A percentile compares a stretch with the other conserved stretches of the same genome.
Evolutionary conservation across 2,329 filamentous ascomycete species (phyloP).

Genomic region (Claviceps sorghi): DNA sequence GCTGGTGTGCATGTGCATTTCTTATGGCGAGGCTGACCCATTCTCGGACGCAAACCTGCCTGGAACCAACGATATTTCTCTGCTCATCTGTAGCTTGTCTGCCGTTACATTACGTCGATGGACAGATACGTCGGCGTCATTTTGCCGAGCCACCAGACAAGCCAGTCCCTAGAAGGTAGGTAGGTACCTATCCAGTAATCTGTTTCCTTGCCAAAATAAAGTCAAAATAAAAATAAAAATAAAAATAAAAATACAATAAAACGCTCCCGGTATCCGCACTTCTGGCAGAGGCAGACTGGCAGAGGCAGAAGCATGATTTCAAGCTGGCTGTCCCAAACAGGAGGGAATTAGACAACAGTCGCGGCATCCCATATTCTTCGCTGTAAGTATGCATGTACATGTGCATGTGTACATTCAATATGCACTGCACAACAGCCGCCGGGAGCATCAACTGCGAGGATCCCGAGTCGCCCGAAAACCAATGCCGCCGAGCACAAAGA

Average conservation of each 20-base stretch:
- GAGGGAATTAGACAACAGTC: not conserved
- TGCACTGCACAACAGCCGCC: not conserved
- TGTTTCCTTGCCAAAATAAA: not conserved
- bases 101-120: not conserved
- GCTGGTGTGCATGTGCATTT: not conserved
- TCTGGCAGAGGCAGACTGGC: not conserved
- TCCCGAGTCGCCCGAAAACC: not conserved
- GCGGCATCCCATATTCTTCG: not conserved
- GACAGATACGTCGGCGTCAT: not conserved
- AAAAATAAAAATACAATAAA: too few species aligned
- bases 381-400: not conserved
- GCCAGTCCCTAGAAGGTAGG: too few species aligned
- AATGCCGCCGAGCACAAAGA: not conserved
- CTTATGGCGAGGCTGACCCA: not conserved
- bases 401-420: too few species aligned
- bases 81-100: not conserved
- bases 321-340: not conserved
- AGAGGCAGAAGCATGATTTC: not conserved
- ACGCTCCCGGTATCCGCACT: not conserved
- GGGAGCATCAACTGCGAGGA: not conserved
- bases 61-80: not conserved
- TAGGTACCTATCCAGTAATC: not conserved
- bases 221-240: too few species aligned
- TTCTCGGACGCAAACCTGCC: not conserved
- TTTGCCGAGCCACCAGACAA: not conserved